Evolutionary conservation across 106 monocot species (phyloP).

Genomic region (Iris macrosiphon): DNA sequence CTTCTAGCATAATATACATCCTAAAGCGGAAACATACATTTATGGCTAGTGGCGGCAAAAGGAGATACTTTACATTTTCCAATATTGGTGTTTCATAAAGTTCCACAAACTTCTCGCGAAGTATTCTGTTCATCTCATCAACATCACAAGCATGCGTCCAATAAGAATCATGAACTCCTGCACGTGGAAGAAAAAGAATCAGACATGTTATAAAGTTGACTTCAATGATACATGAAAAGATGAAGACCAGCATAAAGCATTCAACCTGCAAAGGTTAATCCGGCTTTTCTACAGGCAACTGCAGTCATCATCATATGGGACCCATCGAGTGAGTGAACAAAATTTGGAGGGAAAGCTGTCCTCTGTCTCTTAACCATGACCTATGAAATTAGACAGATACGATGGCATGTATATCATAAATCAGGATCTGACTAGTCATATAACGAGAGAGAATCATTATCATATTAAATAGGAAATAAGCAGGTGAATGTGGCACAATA

Average conservation of each 20-base stretch:
- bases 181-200: slow-evolving; percentile 7
- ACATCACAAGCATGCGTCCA: slow-evolving; percentile 97
- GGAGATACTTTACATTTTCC: slow-evolving; percentile 70
- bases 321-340: slow-evolving; percentile 94
- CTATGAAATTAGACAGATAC: slow-evolving; percentile 15
- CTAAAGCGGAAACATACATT: too few species aligned
- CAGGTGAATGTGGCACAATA: neutral
- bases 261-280: slow-evolving; percentile 89
- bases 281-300: slow-evolving; percentile 60
- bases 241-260: neutral
- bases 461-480: neutral
- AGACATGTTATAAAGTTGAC: neutral
- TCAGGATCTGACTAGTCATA: too few species aligned
- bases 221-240: neutral
- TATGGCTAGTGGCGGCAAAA: too few species aligned
- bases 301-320: slow-evolving; percentile 99
- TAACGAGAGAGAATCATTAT: neutral
- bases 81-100: slow-evolving; percentile 86
- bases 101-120: slow-evolving; percentile 91
- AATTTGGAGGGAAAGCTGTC: slow-evolving; percentile 90
- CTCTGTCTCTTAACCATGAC: slow-evolving; percentile 79
- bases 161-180: slow-evolving; percentile 97
- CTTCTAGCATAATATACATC: too few species aligned
- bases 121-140: slow-evolving; percentile 78
- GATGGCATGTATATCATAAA: too few species aligned